Evolutionary conservation across 2,329 filamentous ascomycete species (phyloP).

Genomic region (Stachybotrys elegans): DNA sequence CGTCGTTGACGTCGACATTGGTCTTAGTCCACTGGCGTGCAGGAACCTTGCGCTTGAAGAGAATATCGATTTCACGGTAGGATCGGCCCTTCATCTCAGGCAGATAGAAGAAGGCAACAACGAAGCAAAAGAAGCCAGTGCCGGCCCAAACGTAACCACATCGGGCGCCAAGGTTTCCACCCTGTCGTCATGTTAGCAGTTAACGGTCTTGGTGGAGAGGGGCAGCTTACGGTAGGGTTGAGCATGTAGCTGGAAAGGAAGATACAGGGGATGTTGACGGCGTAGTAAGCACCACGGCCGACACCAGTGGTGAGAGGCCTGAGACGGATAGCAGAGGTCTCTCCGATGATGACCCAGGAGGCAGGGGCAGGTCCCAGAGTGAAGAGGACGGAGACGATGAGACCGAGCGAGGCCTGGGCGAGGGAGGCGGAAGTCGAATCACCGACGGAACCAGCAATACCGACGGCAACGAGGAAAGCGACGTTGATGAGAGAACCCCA

Average conservation of each 20-base stretch:
- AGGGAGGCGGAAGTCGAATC: slow-evolving; percentile 32
- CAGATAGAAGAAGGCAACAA: slow-evolving; percentile 41
- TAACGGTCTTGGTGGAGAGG: neutral
- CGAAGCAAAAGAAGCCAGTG: slow-evolving; percentile 50
- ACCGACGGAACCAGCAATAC: slow-evolving; percentile 51
- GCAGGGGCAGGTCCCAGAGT: slow-evolving; percentile 57
- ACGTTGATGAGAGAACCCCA: slow-evolving; percentile 53
- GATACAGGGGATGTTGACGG: slow-evolving; percentile 62
- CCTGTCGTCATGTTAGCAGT: slow-evolving; percentile 23
- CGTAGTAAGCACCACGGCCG: slow-evolving; percentile 59
- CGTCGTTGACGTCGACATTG: slow-evolving; percentile 51
- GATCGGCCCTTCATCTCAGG: slow-evolving; percentile 55
- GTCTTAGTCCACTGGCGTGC: slow-evolving; percentile 54
- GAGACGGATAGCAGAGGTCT: slow-evolving; percentile 61
- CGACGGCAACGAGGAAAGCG: slow-evolving; percentile 50
- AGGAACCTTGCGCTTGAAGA: slow-evolving; percentile 48
- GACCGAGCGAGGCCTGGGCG: slow-evolving; percentile 57
- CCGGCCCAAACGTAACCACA: slow-evolving; percentile 57
- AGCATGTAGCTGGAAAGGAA: slow-evolving; percentile 58
- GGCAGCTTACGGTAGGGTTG: slow-evolving; percentile 40
- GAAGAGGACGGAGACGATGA: slow-evolving; percentile 63
- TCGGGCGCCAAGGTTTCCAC: slow-evolving; percentile 44
- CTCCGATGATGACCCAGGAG: slow-evolving; percentile 63
- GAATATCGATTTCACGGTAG: slow-evolving; percentile 58
- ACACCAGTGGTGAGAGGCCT: slow-evolving; percentile 61